Percentiles rank a stretch among this genome's conserved stretches.
These are phyloP conservation scores for Aspergillaceae sp. DNA, from an alignment of 2,329 filamentous ascomycete genomes.

Conservation along the genomic window DNA sequence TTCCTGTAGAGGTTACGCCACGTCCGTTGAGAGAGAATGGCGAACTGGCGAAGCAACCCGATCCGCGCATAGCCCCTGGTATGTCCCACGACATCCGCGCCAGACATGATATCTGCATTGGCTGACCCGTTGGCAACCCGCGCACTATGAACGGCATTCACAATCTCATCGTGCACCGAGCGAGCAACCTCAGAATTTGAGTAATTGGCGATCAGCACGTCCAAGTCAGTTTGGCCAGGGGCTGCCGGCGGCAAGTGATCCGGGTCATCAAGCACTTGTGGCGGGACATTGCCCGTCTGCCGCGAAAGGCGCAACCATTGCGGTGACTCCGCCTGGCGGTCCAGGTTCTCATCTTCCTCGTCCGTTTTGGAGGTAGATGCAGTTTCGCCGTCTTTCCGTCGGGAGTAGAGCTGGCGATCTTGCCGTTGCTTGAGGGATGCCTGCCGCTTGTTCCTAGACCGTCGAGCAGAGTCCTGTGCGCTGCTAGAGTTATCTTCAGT, in stretches of 20 bases:
- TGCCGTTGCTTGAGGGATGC: conserved; percentile 79
- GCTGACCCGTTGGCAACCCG: conserved; percentile 58
- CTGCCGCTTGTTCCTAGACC: conserved; percentile 61
- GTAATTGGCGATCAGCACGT: conserved; percentile 70
- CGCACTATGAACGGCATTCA: conserved; percentile 56
- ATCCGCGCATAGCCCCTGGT: conserved; percentile 77
- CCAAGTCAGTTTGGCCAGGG: conserved; percentile 64
- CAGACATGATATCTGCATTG: conserved; percentile 47
- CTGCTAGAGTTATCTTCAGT: conserved; percentile 57
- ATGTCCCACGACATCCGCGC: conserved; percentile 43
- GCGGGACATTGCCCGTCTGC: conserved; percentile 46
- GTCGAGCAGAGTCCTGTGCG: conserved; percentile 51
- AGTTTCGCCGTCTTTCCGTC: conserved; percentile 57
- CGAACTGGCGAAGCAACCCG: conserved; percentile 70
- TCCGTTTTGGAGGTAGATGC: conserved; percentile 54
- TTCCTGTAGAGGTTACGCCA: conserved; percentile 98
- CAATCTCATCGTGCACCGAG: conserved; percentile 69
- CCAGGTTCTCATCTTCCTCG: conserved; percentile 50
- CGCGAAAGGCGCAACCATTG: conserved; percentile 54
- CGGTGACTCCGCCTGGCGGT: conserved; percentile 39
- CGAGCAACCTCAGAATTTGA: conserved; percentile 66
- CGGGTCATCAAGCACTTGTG: conserved; percentile 61
- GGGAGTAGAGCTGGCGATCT: conserved; percentile 81
- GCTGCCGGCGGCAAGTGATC: conserved; percentile 53
- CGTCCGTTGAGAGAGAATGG: conserved; percentile 80